phyloP scores from a whole-genome alignment of 2,329 filamentous ascomycete species.

The Mycosphaerella arachidis region DNA sequence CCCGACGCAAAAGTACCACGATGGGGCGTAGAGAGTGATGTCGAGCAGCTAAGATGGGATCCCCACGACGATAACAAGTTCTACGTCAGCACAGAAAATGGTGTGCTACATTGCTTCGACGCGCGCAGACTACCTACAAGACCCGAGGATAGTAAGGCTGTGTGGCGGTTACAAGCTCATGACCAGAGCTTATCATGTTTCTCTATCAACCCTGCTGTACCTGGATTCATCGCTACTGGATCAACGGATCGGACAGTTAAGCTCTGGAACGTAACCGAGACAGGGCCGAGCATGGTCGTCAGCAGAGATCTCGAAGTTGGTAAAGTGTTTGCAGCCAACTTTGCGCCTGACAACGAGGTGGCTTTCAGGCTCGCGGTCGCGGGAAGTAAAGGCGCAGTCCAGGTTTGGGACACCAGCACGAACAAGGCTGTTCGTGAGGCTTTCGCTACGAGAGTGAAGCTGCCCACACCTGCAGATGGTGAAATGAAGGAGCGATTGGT shows the following conservation, averaged over 20 bases:
- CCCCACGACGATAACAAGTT: constrained; percentile 90
- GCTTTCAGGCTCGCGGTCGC: constrained; percentile 89
- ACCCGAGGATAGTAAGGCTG: constrained; percentile 71
- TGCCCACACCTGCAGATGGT: constrained; percentile 48
- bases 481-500: constrained; percentile 72
- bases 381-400: constrained; percentile 86
- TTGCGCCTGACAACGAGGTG: constrained; percentile 85
- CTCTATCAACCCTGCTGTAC: constrained; percentile 83
- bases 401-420: constrained; percentile 95
- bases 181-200: constrained; percentile 88
- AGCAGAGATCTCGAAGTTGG: constrained; percentile 89
- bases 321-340: constrained; percentile 86
- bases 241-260: constrained; percentile 95
- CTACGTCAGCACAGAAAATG: constrained; percentile 86
- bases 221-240: constrained; percentile 88
- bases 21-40: constrained; percentile 94
- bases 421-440: constrained; percentile 79
- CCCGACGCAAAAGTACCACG: constrained; percentile 74
- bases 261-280: constrained; percentile 78
- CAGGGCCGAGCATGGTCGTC: constrained; percentile 84
- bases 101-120: constrained; percentile 89
- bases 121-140: constrained; percentile 68
- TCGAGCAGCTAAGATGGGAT: constrained; percentile 90
- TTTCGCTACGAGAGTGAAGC: constrained; percentile 67
- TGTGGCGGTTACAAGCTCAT: constrained; percentile 95